Evolutionary conservation across 176 grass and related monocot species (phyloP).

Genomic region (Neostapfia colusana): DNA sequence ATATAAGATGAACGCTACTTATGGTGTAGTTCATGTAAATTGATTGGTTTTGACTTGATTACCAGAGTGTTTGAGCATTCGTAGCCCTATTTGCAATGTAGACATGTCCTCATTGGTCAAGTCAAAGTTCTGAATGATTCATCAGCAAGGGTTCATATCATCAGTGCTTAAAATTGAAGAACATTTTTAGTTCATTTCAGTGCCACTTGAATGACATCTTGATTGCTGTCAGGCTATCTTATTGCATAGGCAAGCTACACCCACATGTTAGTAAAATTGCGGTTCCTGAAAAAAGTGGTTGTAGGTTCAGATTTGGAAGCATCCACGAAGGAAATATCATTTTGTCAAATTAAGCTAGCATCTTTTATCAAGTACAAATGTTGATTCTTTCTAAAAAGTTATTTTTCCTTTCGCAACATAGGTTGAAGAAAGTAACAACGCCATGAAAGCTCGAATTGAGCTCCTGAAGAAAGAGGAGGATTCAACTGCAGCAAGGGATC

Average conservation of each 20-base stretch:
- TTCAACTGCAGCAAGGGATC: slow-evolving; percentile 21
- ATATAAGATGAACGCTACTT: not conserved
- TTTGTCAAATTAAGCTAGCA: not conserved
- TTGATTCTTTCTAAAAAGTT: not conserved
- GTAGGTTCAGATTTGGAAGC: not conserved
- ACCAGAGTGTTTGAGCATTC: not conserved
- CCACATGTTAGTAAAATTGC: not conserved
- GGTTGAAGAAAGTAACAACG: slow-evolving; percentile 55
- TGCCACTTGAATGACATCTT: not conserved
- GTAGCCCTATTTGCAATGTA: not conserved
- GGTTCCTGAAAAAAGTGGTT: not conserved
- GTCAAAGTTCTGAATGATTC: not conserved
- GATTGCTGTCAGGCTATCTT: not conserved
- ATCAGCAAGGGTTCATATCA: not conserved
- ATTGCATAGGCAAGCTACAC: not conserved
- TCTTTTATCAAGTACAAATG: not conserved
- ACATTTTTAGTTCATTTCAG: not conserved
- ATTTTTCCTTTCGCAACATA: slow-evolving; percentile 23
- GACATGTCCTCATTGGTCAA: not conserved
- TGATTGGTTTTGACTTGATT: slow-evolving; percentile 19
- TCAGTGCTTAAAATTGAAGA: not conserved
- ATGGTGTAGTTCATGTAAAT: not conserved
- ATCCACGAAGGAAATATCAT: not conserved
- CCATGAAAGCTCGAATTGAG: slow-evolving; percentile 50
- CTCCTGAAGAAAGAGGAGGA: slow-evolving; percentile 36